Evolutionary conservation across 306 rosid genomes (phyloP).

Genomic region (Dryas drummondii): DNA sequence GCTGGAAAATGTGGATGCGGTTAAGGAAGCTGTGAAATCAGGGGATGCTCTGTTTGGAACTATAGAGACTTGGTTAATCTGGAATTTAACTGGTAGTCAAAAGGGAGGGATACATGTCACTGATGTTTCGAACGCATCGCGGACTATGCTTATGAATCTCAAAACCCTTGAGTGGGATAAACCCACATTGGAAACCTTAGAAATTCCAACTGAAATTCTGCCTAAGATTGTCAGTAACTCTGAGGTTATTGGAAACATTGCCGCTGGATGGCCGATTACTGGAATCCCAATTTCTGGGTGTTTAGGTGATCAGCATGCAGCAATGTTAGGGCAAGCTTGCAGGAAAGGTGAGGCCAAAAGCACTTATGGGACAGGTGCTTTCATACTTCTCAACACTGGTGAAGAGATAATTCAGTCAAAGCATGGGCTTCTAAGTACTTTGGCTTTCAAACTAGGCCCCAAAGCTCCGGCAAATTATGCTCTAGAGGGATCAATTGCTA

Average conservation of each 20-base stretch:
- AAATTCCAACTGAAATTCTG: conserved; percentile 55
- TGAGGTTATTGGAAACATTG: conserved; percentile 67
- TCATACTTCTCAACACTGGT: conserved; percentile 84
- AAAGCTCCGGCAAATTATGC: conserved; percentile 68
- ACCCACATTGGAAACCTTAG: conserved; percentile 50
- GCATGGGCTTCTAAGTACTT: conserved; percentile 77
- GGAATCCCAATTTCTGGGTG: conserved; percentile 81
- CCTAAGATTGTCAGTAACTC: conserved; percentile 82
- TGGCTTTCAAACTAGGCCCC: conserved; percentile 83
- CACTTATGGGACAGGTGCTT: conserved; percentile 95
- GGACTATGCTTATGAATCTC: conserved; percentile 92
- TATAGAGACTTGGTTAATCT: conserved; percentile 81
- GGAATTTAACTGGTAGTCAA: conserved; percentile 82
- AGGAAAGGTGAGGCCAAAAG: conserved; percentile 82
- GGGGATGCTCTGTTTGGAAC: conserved; percentile 91
- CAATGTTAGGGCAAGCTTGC: conserved; percentile 86
- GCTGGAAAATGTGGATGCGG: conserved; percentile 66
- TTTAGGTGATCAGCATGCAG: conserved; percentile 95
- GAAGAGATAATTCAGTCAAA: conserved; percentile 49
- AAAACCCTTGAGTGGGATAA: conserved; percentile 75
- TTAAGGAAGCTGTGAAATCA: conserved; percentile 53
- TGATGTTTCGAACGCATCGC: conserved; percentile 82
- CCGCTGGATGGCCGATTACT: conserved; percentile 69
- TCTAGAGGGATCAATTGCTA: conserved; percentile 91
- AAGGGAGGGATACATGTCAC: conserved; percentile 77